Evolutionary conservation across 768 basidiomycete genomes (phyloP).

Genomic region (Rhizopogon roseolus): DNA sequence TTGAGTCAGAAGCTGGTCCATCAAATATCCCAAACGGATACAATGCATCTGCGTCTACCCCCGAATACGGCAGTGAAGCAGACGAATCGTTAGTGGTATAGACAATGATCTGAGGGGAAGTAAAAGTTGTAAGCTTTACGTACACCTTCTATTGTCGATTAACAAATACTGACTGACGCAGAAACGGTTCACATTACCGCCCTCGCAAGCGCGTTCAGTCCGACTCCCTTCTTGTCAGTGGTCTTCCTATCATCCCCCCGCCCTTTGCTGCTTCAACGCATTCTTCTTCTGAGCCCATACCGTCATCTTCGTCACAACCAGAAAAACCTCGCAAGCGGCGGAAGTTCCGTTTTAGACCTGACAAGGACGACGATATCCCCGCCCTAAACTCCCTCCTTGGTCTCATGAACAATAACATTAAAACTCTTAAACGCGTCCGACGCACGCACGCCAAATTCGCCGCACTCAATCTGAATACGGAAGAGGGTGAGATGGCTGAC

Average conservation of each 20-base stretch:
- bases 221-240: slow-evolving; percentile 57
- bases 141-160: background rate
- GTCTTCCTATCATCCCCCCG: slow-evolving; percentile 51
- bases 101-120: slow-evolving; percentile 49
- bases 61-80: slow-evolving; percentile 32
- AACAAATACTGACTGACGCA: slow-evolving; percentile 3
- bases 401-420: slow-evolving; percentile 74
- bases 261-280: slow-evolving; percentile 26
- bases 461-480: slow-evolving; percentile 39
- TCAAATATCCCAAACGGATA: slow-evolving; percentile 28
- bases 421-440: slow-evolving; percentile 66
- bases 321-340: slow-evolving; percentile 3
- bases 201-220: slow-evolving; percentile 66
- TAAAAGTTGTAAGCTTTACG: slow-evolving; percentile 47
- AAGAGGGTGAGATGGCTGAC: slow-evolving; percentile 32
- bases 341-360: slow-evolving; percentile 15
- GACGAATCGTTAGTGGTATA: slow-evolving; percentile 26
- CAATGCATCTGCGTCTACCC: slow-evolving; percentile 6
- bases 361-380: slow-evolving; percentile 6
- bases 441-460: slow-evolving; percentile 70
- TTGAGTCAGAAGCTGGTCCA: slow-evolving; percentile 43
- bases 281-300: slow-evolving; percentile 9
- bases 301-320: slow-evolving; percentile 15
- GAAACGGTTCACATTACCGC: slow-evolving; percentile 32
- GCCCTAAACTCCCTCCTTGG: slow-evolving; percentile 48